Evolutionary conservation across 768 basidiomycete species (phyloP).

Genomic region (Rhizopogon sp.): DNA sequence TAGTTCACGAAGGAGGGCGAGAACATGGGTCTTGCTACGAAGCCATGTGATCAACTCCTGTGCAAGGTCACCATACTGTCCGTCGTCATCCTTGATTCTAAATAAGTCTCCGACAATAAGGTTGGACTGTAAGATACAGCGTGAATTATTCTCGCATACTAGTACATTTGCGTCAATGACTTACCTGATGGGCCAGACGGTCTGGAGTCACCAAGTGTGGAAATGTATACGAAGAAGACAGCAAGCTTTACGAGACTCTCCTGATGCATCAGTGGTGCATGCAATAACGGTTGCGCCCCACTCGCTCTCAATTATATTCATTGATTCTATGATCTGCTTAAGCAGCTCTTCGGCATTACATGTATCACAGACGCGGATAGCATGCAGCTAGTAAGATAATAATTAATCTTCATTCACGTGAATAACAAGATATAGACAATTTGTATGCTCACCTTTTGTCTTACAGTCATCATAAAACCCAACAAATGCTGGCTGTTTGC

Average conservation of each 20-base stretch:
- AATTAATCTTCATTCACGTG: neutral
- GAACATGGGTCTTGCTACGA: conserved; percentile 27
- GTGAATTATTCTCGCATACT: neutral
- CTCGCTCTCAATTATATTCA: conserved; percentile 14
- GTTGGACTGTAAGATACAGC: conserved; percentile 27
- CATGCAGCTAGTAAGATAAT: conserved; percentile 18
- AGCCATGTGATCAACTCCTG: conserved; percentile 35
- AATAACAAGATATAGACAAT: neutral
- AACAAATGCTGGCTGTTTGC: conserved; percentile 26
- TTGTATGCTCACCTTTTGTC: conserved; percentile 15
- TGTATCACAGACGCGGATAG: conserved; percentile 27
- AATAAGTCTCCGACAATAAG: conserved; percentile 37
- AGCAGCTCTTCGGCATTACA: conserved; percentile 29
- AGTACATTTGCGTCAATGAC: neutral
- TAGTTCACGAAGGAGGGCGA: conserved; percentile 23
- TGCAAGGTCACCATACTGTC: conserved; percentile 18
- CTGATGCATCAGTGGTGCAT: conserved; percentile 29
- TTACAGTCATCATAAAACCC: conserved; percentile 27
- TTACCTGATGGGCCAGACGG: conserved; percentile 35
- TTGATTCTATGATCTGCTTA: conserved; percentile 13
- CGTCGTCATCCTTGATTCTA: conserved; percentile 17
- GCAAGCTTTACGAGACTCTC: conserved; percentile 26
- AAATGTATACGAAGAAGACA: conserved; percentile 11
- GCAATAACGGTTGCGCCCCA: conserved; percentile 22
- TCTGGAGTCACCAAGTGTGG: conserved; percentile 26